Evolutionary conservation across 495 filamentous ascomycete species (phyloP).

Genomic region (Penicillium cinerascens): DNA sequence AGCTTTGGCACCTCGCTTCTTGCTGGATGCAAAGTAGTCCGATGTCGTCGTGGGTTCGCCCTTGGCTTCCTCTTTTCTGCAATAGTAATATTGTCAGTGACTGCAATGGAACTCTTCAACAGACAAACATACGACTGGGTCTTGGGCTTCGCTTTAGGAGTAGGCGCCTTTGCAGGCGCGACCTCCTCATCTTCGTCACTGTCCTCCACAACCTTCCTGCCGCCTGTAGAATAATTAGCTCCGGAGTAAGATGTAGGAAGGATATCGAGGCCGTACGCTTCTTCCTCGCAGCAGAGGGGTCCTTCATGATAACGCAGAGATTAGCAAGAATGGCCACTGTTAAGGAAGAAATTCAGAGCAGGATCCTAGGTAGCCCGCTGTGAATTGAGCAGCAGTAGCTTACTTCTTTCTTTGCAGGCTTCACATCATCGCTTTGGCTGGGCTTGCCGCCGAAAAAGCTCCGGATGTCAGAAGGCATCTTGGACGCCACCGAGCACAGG

Average conservation of each 20-base stretch:
- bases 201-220: slow-evolving; percentile 70
- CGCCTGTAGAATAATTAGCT: slow-evolving; percentile 41
- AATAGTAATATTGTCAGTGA: background rate
- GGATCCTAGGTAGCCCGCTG: background rate
- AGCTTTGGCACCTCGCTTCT: slow-evolving; percentile 42
- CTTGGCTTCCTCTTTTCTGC: slow-evolving; percentile 45
- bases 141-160: slow-evolving; percentile 43
- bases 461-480: slow-evolving; percentile 75
- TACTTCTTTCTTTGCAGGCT: slow-evolving; percentile 44
- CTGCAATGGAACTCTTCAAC: background rate
- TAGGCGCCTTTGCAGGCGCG: slow-evolving; percentile 30
- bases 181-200: slow-evolving; percentile 66
- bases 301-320: slow-evolving; percentile 17
- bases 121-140: slow-evolving; percentile 36
- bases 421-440: slow-evolving; percentile 30
- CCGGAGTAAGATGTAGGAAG: background rate
- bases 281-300: slow-evolving; percentile 32
- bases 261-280: slow-evolving; percentile 31
- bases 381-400: slow-evolving; percentile 1
- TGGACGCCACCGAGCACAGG: background rate
- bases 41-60: slow-evolving; percentile 54
- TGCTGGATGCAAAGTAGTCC: slow-evolving; percentile 59
- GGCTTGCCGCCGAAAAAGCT: slow-evolving; percentile 68
- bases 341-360: background rate
- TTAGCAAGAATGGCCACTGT: slow-evolving; percentile 2